A percentile compares a stretch with the other conserved stretches of the same genome.
Evolutionary conservation across 371 early-diverging fungal genomes (phyloP).

Genomic region (Mortierella sp.): DNA sequence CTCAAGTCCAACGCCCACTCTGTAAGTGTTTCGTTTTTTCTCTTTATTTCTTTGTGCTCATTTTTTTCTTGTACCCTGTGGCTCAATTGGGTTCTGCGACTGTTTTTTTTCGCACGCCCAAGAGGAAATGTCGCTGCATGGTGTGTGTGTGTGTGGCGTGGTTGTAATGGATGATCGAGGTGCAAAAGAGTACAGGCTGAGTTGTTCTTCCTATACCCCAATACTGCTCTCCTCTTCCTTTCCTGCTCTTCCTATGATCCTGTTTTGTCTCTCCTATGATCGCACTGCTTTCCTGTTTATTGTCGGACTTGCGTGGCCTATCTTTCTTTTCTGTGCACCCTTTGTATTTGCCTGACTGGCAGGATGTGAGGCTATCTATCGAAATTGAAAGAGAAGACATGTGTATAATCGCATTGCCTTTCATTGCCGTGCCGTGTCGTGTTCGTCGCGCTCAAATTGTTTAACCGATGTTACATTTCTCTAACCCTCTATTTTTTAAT

Average conservation of each 20-base stretch:
- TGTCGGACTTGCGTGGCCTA: background rate
- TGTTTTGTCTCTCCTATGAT: slow-evolving; percentile 9
- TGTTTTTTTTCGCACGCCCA: background rate
- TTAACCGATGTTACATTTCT: background rate
- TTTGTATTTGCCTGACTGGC: background rate
- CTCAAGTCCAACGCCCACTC: slow-evolving; percentile 74
- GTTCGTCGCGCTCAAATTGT: slow-evolving; percentile 10
- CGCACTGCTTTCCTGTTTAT: background rate
- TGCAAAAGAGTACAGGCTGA: background rate
- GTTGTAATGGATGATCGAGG: background rate
- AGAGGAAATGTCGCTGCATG: too few relatives aligned
- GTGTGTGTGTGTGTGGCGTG: background rate
- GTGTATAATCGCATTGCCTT: background rate
- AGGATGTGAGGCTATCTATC: background rate
- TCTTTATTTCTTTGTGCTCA: background rate
- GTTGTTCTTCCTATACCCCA: too few relatives aligned
- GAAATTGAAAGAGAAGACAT: background rate
- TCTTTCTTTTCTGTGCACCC: background rate
- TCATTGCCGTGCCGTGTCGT: background rate
- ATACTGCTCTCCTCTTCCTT: too few relatives aligned
- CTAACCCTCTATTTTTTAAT: background rate
- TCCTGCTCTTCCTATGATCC: background rate
- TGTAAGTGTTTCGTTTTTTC: slow-evolving; percentile 54
- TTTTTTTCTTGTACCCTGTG: too few relatives aligned
- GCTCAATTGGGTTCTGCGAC: background rate